Percentiles rank a stretch among this genome's conserved stretches.
These are phyloP conservation scores for Mimosa pudica DNA, from an alignment of 306 rosid genomes.

Conservation along the genomic window DNA sequence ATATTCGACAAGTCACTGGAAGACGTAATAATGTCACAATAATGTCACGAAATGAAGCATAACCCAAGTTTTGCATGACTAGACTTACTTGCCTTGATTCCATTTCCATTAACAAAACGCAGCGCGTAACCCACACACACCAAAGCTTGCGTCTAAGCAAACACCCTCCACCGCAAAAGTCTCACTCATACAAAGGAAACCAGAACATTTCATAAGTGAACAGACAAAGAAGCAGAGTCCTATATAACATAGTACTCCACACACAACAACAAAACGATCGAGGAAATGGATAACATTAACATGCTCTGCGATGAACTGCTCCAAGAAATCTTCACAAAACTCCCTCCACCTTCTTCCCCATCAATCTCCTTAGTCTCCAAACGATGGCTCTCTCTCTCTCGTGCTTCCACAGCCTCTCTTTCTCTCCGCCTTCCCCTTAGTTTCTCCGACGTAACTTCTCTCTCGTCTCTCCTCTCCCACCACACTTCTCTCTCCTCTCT, in stretches of 20 bases:
- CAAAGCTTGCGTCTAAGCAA: constrained; percentile 36
- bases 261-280: no score
- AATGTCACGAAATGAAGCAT: not conserved
- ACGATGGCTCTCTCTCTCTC: constrained; percentile 82
- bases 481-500: constrained; percentile 52
- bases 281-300: constrained; percentile 46
- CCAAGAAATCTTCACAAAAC: constrained; percentile 69
- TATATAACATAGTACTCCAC: not conserved
- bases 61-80: not conserved
- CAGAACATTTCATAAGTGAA: not conserved
- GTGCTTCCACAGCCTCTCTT: constrained; percentile 66
- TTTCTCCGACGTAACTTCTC: constrained; percentile 59
- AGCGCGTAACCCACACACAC: constrained; percentile 49
- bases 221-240: no score
- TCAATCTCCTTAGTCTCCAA: constrained; percentile 73
- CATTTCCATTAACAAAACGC: not conserved
- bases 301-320: constrained; percentile 74
- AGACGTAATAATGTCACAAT: no score
- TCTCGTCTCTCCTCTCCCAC: constrained; percentile 48
- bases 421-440: constrained; percentile 56
- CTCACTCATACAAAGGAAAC: constrained; percentile 15
- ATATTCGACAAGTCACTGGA: not conserved
- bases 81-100: not conserved
- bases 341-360: constrained; percentile 56
- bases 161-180: constrained; percentile 30